Evolutionary conservation across 768 basidiomycete species (phyloP), one percentile per base, ranked within the genome.

Genomic region (Hypholoma fasciculare): DNA sequence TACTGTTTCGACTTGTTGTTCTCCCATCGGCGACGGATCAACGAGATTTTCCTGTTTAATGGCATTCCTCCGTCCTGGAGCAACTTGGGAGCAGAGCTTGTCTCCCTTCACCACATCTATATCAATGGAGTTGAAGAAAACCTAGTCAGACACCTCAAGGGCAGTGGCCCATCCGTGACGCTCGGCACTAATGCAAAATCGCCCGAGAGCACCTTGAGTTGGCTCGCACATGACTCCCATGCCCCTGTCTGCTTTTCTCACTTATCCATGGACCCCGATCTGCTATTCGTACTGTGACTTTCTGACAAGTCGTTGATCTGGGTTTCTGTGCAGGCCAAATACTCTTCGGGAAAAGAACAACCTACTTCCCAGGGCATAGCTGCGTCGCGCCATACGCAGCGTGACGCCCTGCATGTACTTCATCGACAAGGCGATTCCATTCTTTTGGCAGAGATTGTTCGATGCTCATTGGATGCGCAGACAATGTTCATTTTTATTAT

Each of bases 271-370:
- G 77, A 78, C 0, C 79, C 78, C 0, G 78, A 80, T 59, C 61
- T 78, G 3, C 43, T 81, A 11, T 78, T 81, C 36, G 68, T 76
- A 1, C 54, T 81, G 19, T 66, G 62, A 30, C 67, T 81, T 1
- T 63, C 65, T 2, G 74, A 77, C 30, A 70, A 67, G 8, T 66
- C 70, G 0, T 57, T 67, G 1, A 69, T 80, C 20, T 81, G 78
- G 78, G 78, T 79, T 7, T 74, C 72, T 1, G 57, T 80, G 20
- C 78, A 79, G 55, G 75, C 73, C 2, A 79, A 80, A 49, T 76
- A 68, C 52, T 75, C 73, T 1, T 26, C 61, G 13, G 13, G 74
- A 74, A 11, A 73, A 66, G 54, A 73, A 71, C 11, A 69, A 71
- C 1, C 58, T 59, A 1, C 64, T 76, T 27, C 66, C 72, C 1